phyloP scores from a whole-genome alignment of 192 early-diverging fungal species.

The Umbelopsis ramanniana region DNA sequence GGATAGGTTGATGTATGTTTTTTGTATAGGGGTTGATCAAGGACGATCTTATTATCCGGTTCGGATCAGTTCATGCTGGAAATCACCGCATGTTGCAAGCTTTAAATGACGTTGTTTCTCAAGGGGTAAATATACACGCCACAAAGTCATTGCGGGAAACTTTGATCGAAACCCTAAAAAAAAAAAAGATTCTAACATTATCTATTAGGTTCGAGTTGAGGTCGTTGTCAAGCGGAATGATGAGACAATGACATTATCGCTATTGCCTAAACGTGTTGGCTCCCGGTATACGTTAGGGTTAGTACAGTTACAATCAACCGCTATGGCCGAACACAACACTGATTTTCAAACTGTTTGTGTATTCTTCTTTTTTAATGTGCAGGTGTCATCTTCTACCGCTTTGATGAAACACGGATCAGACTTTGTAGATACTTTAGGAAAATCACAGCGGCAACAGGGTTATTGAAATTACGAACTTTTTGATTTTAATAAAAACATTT shows the following conservation, averaged over 20 bases:
- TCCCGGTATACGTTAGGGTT: constrained; percentile 6
- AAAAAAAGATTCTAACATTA: too few relatives aligned
- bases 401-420: neutral
- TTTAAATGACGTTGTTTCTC: constrained; percentile 42
- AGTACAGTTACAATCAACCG: neutral
- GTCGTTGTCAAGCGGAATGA: constrained; percentile 10
- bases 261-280: neutral
- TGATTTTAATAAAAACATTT: constrained; percentile 7
- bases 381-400: neutral
- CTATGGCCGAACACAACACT: too few relatives aligned
- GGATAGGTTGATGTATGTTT: too few relatives aligned
- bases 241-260: neutral
- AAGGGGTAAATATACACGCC: constrained; percentile 12
- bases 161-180: too few relatives aligned
- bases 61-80: constrained; percentile 43
- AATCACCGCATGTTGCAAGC: constrained; percentile 45
- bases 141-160: too few relatives aligned
- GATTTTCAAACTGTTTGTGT: neutral
- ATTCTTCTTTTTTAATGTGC: neutral
- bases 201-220: neutral
- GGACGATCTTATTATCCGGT: constrained; percentile 49
- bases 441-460: neutral
- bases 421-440: neutral
- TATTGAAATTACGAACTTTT: neutral
- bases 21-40: constrained; percentile 47